Conservation (phyloP, 495 filamentous ascomycete genomes). For the Collariella sp. region DNA sequence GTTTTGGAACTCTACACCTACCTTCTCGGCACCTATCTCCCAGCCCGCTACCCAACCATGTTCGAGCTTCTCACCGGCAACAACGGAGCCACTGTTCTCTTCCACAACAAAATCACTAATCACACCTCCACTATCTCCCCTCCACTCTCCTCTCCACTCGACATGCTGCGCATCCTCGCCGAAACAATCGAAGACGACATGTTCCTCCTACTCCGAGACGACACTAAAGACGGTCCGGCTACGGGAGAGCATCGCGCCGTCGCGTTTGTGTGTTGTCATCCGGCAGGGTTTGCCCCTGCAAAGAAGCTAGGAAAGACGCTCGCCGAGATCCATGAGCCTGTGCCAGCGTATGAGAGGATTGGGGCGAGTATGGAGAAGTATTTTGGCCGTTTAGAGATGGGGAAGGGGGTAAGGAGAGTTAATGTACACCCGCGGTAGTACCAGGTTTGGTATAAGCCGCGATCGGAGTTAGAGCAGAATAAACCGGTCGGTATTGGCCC, state of each 20-base stretch:
- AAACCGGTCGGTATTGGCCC: too few species aligned
- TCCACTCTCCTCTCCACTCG: constrained; percentile 18
- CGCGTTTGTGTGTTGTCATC: constrained; percentile 64
- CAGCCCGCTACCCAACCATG: constrained; percentile 54
- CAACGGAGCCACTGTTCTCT: constrained; percentile 13
- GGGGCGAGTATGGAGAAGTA: constrained; percentile 70
- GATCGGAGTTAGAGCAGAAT: too few species aligned
- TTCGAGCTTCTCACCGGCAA: constrained; percentile 33
- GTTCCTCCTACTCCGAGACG: constrained; percentile 55
- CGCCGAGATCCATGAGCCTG: constrained; percentile 59
- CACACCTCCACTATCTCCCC: constrained; percentile 35
- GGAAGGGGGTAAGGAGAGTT: constrained; percentile 45
- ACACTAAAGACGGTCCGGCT: too few species aligned
- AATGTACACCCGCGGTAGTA: too few species aligned
- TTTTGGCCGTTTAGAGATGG: constrained; percentile 51
- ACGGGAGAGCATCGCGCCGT: constrained; percentile 49
- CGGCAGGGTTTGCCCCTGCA: constrained; percentile 59
- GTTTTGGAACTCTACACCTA: constrained; percentile 60
- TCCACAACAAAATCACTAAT: constrained; percentile 42
- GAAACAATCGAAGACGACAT: constrained; percentile 66
- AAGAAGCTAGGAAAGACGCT: constrained; percentile 56
- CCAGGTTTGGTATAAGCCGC: too few species aligned
- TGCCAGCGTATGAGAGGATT: constrained; percentile 66
- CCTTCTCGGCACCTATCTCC: constrained; percentile 55
- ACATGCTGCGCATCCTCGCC: constrained; percentile 43